Evolutionary conservation across 176 grass and related monocot genomes (phyloP), one percentile per base, ranked within the genome.

Genomic region (Aegilops tauschii): DNA sequence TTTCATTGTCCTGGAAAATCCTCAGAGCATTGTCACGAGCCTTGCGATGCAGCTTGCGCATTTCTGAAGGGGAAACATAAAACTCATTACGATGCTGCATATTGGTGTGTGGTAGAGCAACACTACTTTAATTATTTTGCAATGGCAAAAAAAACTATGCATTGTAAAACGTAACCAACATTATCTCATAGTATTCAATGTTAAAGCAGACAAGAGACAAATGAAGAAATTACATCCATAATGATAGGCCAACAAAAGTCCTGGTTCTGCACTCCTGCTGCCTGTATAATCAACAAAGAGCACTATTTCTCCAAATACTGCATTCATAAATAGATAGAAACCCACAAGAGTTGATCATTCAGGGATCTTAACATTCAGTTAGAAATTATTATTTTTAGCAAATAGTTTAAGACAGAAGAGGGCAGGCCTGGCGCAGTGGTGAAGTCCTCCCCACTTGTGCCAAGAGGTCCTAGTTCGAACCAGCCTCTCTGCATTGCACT

Each of bases 1-100:
- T 98, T 75, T 93, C 86, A 77, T 95, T 98, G 36, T 98, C 93
- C 30, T 90, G 87, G 66, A 92, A 85, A 86, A 93, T 77, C 58
- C 81, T 91, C n/a, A 82, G 42, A 83, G 92, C 88, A 92, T 92
- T 83, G 74, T 87, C 89, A 36, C 89, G 86, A 82, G 89, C 81
- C 72, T 30, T 85, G 20, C 84, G 83, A 84, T 98, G 89, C 84
- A 98, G 65, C 36, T 87, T 91, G 49, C 86, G 88, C 91, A 93
- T 91, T 90, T 91, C 96, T 98, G 86, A 79, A 81, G 68, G 70
- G 40, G 31, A 52, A 87, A 90, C 78, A 72, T 14, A 80, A 28
- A 80, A 65, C 9, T 61, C 82, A 72, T 79, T 65, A 66, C 11
- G 3, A 78, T 27, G 17, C 29, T 49, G 39, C 28, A 65, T 47